These are phyloP conservation scores for Triticum timopheevii DNA, from an alignment of 176 grass and related monocot species.

Conservation along the genomic window DNA sequence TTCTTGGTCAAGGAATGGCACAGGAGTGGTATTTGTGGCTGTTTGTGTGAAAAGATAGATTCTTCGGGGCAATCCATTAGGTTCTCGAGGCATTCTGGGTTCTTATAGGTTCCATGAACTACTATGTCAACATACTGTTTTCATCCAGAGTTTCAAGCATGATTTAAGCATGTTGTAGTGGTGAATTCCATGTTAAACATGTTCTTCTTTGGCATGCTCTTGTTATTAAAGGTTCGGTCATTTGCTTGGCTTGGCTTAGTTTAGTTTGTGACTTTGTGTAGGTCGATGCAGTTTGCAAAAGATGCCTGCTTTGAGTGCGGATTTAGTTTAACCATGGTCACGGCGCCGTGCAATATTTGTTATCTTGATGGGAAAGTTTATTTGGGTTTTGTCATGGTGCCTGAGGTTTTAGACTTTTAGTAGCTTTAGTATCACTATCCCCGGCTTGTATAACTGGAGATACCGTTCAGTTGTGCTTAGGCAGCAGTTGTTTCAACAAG, in stretches of 20 bases:
- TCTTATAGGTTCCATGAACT: slow-evolving; percentile 14
- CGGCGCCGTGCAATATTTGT: not conserved
- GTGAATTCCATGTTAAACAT: not conserved
- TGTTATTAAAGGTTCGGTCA: not conserved
- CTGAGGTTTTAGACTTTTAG: not conserved
- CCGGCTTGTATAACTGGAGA: not conserved
- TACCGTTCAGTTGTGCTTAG: not conserved
- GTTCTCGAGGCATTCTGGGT: not conserved
- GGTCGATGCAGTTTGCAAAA: not conserved
- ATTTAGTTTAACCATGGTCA: slow-evolving; percentile 7
- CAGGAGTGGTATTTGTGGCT: not conserved
- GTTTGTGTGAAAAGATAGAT: not conserved
- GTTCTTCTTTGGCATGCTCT: not conserved
- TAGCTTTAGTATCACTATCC: not conserved
- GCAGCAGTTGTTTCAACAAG: not conserved
- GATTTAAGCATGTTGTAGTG: not conserved
- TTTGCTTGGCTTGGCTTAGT: not conserved
- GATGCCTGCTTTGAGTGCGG: not conserved
- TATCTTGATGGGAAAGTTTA: not conserved
- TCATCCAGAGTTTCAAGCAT: not conserved
- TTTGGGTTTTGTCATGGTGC: not conserved
- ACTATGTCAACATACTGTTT: not conserved
- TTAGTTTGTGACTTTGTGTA: not conserved
- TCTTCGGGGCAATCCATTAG: not conserved
- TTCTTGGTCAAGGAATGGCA: not conserved